Percentiles rank a stretch among this genome's conserved stretches.
These are phyloP conservation scores for Wickerhamomyces alni DNA, from an alignment of 805 yeast genomes.

Conservation along the genomic window DNA sequence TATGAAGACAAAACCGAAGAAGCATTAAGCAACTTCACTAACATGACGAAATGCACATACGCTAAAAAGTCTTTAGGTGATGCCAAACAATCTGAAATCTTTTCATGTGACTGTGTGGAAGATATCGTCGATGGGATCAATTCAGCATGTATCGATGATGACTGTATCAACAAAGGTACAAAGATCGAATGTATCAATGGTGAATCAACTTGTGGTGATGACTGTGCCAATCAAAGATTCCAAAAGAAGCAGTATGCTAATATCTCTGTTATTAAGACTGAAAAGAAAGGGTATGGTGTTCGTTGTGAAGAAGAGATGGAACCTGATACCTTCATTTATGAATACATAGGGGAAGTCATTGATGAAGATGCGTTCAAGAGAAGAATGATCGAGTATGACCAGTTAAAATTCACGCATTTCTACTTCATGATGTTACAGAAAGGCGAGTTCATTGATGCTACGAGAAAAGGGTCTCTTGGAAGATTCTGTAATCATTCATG, in stretches of 20 bases:
- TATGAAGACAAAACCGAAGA: constrained; percentile 59
- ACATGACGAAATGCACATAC: constrained; percentile 56
- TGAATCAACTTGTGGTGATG: constrained; percentile 62
- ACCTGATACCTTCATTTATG: constrained; percentile 73
- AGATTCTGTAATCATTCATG: constrained; percentile 95
- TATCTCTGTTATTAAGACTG: constrained; percentile 80
- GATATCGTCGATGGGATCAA: constrained; percentile 39
- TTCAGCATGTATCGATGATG: constrained; percentile 78
- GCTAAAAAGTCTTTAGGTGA: constrained; percentile 55
- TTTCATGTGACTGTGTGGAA: constrained; percentile 86
- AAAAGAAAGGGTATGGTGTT: constrained; percentile 84
- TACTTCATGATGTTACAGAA: constrained; percentile 95
- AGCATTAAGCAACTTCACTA: constrained; percentile 55
- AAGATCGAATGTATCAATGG: constrained; percentile 84
- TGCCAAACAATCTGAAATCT: constrained; percentile 65
- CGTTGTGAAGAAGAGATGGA: constrained; percentile 57
- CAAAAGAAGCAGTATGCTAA: constrained; percentile 69
- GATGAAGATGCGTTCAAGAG: constrained; percentile 70
- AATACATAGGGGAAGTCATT: constrained; percentile 91
- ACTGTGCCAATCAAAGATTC: constrained; percentile 85
- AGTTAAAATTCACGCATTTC: constrained; percentile 67
- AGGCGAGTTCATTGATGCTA: constrained; percentile 93
- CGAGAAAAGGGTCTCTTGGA: constrained; percentile 80
- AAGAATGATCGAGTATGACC: constrained; percentile 71
- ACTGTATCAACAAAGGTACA: constrained; percentile 88